Percentiles rank a stretch among this genome's conserved stretches.
These are phyloP conservation scores for Tetrapisispora nanseiensis DNA, from an alignment of 805 yeast species.

Conservation along the genomic window DNA sequence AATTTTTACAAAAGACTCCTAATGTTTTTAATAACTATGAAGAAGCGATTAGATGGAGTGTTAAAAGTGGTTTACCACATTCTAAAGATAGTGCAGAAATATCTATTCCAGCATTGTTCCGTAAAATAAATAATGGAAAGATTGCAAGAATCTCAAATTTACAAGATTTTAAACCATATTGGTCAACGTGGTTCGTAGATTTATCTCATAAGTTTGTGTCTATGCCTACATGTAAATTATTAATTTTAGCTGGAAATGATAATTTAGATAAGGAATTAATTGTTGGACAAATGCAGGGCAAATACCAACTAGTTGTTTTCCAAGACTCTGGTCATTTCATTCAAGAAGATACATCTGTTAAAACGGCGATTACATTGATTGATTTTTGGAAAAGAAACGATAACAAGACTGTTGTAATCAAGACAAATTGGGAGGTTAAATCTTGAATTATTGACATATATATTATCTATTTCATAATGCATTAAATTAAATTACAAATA, in stretches of 20 bases:
- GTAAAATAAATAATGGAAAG: conserved; percentile 14
- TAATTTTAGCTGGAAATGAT: conserved; percentile 83
- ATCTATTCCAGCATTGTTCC: conserved; percentile 67
- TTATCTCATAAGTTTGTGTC: conserved; percentile 47
- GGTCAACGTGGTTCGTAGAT: conserved; percentile 77
- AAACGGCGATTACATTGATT: conserved; percentile 45
- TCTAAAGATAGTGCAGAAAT: conserved; percentile 54
- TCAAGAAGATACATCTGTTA: conserved; percentile 82
- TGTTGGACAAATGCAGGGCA: conserved; percentile 98
- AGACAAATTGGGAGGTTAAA: conserved; percentile 33
- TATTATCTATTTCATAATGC: not conserved
- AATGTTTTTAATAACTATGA: conserved; percentile 39
- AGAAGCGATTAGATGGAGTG: conserved; percentile 76
- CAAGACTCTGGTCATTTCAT: conserved; percentile 82
- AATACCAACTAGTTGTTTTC: conserved; percentile 79
- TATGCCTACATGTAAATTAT: conserved; percentile 51
- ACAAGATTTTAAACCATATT: conserved; percentile 47
- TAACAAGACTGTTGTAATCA: conserved; percentile 26
- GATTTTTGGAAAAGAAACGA: conserved; percentile 40
- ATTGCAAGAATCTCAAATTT: conserved; percentile 61
- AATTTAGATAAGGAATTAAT: conserved; percentile 75
- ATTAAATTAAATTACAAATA: not conserved
- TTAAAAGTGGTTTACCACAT: conserved; percentile 44
- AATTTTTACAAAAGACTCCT: conserved; percentile 62
- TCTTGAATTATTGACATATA: not conserved